These are phyloP conservation scores for Ziziphus jujuba DNA, from an alignment of 306 rosid species.

Conservation along the genomic window DNA sequence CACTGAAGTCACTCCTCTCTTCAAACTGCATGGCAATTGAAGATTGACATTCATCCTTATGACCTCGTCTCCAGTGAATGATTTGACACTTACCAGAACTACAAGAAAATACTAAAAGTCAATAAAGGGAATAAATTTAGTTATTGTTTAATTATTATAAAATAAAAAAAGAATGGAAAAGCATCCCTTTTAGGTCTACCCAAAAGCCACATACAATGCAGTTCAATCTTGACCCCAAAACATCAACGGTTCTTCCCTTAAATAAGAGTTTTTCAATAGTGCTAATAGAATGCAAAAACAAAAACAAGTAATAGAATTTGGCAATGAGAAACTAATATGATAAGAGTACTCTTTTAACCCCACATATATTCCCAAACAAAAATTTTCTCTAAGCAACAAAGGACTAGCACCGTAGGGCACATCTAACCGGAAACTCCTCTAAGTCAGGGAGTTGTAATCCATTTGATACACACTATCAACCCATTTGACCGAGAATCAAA, in stretches of 20 bases:
- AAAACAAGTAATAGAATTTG: background rate
- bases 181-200: background rate
- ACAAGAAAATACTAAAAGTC: slow-evolving; percentile 34
- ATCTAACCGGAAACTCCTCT: background rate
- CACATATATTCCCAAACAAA: background rate
- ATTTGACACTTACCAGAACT: slow-evolving; percentile 92
- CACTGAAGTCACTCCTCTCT: slow-evolving; percentile 25
- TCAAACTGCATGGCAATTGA: slow-evolving; percentile 16
- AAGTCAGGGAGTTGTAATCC: background rate
- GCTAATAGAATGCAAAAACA: background rate
- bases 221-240: background rate
- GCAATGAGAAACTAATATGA: background rate
- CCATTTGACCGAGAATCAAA: background rate
- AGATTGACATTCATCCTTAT: slow-evolving; percentile 71
- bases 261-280: background rate
- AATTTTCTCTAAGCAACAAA: background rate
- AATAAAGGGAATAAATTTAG: slow-evolving; percentile 19
- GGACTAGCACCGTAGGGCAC: background rate
- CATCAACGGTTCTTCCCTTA: background rate
- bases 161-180: slow-evolving; percentile 9
- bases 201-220: background rate
- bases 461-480: background rate
- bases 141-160: slow-evolving; percentile 7
- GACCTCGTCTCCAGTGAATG: slow-evolving; percentile 83
- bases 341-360: background rate